phyloP scores from a whole-genome alignment of 2,329 filamentous ascomycete genomes.

The Ophiostoma triangulosporum region DNA sequence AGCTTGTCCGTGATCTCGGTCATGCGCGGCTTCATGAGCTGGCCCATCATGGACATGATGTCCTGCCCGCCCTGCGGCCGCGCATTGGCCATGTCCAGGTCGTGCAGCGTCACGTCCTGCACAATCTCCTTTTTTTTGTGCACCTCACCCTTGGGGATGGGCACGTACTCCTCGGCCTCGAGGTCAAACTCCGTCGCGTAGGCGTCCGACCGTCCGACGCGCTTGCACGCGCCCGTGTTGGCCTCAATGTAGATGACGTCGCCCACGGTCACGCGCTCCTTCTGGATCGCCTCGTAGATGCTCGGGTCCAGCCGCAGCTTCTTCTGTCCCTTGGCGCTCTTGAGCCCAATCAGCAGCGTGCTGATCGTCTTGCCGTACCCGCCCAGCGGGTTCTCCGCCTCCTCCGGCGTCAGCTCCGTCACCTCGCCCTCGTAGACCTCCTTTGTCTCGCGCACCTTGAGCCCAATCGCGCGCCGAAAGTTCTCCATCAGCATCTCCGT shows the following conservation, averaged over 20 bases:
- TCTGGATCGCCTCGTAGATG: slow-evolving; percentile 98
- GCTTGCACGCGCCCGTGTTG: slow-evolving; percentile 95
- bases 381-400: slow-evolving; percentile 92
- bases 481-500: slow-evolving; percentile 99
- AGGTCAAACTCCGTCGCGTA: slow-evolving; percentile 98
- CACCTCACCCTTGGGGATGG: slow-evolving; percentile 95
- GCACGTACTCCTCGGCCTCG: slow-evolving; percentile 97
- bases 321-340: slow-evolving; percentile 94
- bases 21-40: slow-evolving; percentile 99
- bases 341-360: slow-evolving; percentile 84
- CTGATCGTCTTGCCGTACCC: slow-evolving; percentile 97
- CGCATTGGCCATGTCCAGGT: slow-evolving; percentile 90
- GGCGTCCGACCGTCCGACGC: slow-evolving; percentile 88
- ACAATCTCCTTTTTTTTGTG: slow-evolving; percentile 99
- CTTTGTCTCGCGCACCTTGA: slow-evolving; percentile 96
- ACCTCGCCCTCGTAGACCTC: slow-evolving; percentile 99
- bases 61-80: slow-evolving; percentile 94
- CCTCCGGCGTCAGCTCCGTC: slow-evolving; percentile 91
- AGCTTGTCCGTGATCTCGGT: slow-evolving; percentile 99
- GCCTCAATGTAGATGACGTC: slow-evolving; percentile 99
- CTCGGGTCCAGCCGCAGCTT: slow-evolving; percentile 92
- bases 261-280: slow-evolving; percentile 88
- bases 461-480: slow-evolving; percentile 87
- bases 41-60: slow-evolving; percentile 99
- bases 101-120: slow-evolving; percentile 93